Conservation (phyloP, 2,329 filamentous ascomycete species). For the Penicillium sp. region DNA sequence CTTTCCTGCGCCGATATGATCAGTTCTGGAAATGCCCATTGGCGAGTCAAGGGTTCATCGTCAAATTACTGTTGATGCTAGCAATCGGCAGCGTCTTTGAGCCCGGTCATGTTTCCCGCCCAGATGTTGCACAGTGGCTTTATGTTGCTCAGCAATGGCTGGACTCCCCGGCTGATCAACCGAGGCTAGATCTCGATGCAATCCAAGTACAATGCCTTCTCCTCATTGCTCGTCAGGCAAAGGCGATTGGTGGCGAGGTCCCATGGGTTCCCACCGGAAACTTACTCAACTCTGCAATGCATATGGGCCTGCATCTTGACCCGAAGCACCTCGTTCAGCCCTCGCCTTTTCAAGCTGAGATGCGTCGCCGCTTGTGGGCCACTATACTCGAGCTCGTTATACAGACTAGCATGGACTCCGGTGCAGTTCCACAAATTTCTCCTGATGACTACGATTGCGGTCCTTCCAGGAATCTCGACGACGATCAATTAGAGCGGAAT, state of each 20-base stretch:
- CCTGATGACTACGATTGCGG: conserved; percentile 16
- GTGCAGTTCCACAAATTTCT: conserved; percentile 24
- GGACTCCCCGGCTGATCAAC: conserved; percentile 31
- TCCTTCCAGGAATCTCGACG: not conserved
- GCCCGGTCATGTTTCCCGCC: not conserved
- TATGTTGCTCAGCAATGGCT: conserved; percentile 16
- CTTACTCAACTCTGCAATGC: conserved; percentile 35
- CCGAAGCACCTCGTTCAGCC: conserved; percentile 22
- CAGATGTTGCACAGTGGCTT: conserved; percentile 11
- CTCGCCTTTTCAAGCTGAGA: conserved; percentile 20
- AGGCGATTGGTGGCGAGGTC: conserved; percentile 38
- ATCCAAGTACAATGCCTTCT: conserved; percentile 40
- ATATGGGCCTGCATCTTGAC: conserved; percentile 41
- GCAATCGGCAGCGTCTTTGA: conserved; percentile 33
- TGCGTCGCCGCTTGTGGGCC: conserved; percentile 36
- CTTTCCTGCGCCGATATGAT: conserved; percentile 5
- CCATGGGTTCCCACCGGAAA: conserved; percentile 41
- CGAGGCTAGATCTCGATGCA: conserved; percentile 28
- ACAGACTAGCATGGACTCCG: conserved; percentile 30
- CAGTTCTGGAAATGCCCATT: conserved; percentile 4
- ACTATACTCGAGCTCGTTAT: conserved; percentile 36
- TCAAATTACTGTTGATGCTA: conserved; percentile 9
- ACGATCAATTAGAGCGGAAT: conserved; percentile 18
- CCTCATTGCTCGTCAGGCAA: conserved; percentile 39
- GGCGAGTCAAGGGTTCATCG: not conserved